These are phyloP conservation scores for Ustilago loliicola DNA, from an alignment of 1,284 basidiomycete species.

Conservation along the genomic window DNA sequence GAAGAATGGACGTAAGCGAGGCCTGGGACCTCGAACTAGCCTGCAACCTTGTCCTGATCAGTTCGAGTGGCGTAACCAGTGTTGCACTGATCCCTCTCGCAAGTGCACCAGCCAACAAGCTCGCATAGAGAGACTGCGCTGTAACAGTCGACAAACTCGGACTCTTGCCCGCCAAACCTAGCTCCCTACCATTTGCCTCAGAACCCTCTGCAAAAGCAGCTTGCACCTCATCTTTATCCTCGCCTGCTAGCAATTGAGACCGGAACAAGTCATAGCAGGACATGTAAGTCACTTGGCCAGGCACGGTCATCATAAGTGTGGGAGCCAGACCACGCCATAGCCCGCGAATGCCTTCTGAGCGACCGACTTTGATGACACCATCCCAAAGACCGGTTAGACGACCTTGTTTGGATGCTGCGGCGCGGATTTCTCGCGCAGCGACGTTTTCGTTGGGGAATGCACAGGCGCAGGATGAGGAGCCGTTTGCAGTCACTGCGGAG, in stretches of 20 bases:
- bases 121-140: slow-evolving; percentile 72
- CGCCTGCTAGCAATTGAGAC: slow-evolving; percentile 63
- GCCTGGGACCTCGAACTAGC: slow-evolving; percentile 50
- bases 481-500: slow-evolving; percentile 43
- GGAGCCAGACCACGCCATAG: slow-evolving; percentile 69
- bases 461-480: slow-evolving; percentile 50
- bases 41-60: slow-evolving; percentile 92
- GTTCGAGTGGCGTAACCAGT: slow-evolving; percentile 88
- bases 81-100: slow-evolving; percentile 86
- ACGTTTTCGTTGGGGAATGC: slow-evolving; percentile 51
- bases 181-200: slow-evolving; percentile 23
- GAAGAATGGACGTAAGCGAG: slow-evolving; percentile 51
- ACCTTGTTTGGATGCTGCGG: slow-evolving; percentile 40
- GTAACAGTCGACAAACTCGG: slow-evolving; percentile 53
- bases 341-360: slow-evolving; percentile 62
- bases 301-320: slow-evolving; percentile 80
- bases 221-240: slow-evolving; percentile 22
- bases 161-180: slow-evolving; percentile 16
- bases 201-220: slow-evolving; percentile 20
- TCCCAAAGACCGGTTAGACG: slow-evolving; percentile 65
- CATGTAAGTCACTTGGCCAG: slow-evolving; percentile 94
- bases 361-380: slow-evolving; percentile 64
- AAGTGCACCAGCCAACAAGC: slow-evolving; percentile 84
- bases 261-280: slow-evolving; percentile 93
- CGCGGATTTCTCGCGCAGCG: slow-evolving; percentile 45